Evolutionary conservation across 129 eudicot genomes (phyloP), one percentile per base, ranked within the genome.

Genomic region (Kitagawia praeruptora): DNA sequence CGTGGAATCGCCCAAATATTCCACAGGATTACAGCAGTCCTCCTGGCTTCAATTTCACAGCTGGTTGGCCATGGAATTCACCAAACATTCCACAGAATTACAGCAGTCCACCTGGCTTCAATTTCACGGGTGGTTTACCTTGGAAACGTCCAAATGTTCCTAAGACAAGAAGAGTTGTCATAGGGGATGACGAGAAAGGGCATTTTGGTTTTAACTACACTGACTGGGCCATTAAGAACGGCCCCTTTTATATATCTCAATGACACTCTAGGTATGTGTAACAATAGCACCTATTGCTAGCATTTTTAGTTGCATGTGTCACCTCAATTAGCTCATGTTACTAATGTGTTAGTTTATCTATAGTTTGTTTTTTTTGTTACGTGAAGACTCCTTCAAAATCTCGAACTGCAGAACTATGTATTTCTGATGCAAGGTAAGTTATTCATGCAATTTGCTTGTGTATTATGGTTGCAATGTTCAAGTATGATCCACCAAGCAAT

Each of bases 171-270:
- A 84, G 48, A 75, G 48, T 86, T 38, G 44, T 84, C 4, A 88
- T 86, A 14, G 92, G 92, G 1, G 90, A 88, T 10, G 81, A 84
- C 4, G 70, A 80, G 19, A 82, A 82, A 12, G 86, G 92, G 92
- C 86, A 74, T 6, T 89, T 84, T 38, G 92, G 92, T 56, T 84
- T 81, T 39, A 89, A 89, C 73, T 89, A 89, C 82, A 67, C 83
- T 3, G 84, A 84, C 4, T 89, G 92, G 90, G 88, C 88, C 54
- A 69, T 80, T 46, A 84, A 80, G 72, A 84, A 75, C n/a, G 86
- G 79, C 6, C 92, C 92, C 34, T 82, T 89, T 56, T 89, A 79
- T 80, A n/a, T n/a, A n/a, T n/a, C 23, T 89, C 28, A 84, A 86
- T 44, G 92, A 89, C 74, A 71, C 81, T 38, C 47, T 86, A 80